phyloP scores from a whole-genome alignment of 75 land plant genomes.

The Azolla pinnata region DNA sequence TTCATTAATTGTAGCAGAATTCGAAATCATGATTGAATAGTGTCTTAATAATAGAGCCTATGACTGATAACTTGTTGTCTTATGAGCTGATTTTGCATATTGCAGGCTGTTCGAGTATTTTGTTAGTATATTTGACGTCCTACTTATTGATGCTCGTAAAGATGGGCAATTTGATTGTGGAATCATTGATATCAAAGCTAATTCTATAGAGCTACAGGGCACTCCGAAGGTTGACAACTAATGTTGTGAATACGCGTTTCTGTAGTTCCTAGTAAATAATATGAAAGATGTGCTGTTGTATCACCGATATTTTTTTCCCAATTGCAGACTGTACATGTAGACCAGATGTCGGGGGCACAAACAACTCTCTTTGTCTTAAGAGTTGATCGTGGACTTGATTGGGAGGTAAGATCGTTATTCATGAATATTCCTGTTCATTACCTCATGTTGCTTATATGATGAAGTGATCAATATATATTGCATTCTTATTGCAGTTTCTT shows the following conservation, averaged over 20 bases:
- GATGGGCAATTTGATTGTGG: constrained; percentile 93
- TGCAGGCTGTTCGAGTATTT: constrained; percentile 87
- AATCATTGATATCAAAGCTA: constrained; percentile 85
- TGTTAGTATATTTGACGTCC: constrained; percentile 64
- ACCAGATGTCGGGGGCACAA: constrained; percentile 76
- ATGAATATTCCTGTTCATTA: no score
- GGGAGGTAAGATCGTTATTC: constrained; percentile 53
- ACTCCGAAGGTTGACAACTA: constrained; percentile 51
- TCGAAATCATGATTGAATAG: no score
- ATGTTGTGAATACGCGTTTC: constrained; percentile 1
- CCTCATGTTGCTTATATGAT: no score
- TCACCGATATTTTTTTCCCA: no score
- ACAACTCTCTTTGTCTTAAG: constrained; percentile 63
- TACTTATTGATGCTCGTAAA: constrained; percentile 65
- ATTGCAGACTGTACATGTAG: constrained; percentile 82
- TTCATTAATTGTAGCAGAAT: no score
- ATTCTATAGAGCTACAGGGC: constrained; percentile 52
- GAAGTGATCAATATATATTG: no score
- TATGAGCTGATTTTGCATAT: no score
- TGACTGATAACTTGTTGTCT: no score
- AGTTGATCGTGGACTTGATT: constrained; percentile 77
- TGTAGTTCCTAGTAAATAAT: no score
- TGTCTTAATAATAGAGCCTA: no score
- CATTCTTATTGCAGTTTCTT: background rate
- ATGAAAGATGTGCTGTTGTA: no score